These are phyloP conservation scores for Fereydounia khargensis DNA, from an alignment of 1,284 basidiomycete genomes.

Conservation along the genomic window DNA sequence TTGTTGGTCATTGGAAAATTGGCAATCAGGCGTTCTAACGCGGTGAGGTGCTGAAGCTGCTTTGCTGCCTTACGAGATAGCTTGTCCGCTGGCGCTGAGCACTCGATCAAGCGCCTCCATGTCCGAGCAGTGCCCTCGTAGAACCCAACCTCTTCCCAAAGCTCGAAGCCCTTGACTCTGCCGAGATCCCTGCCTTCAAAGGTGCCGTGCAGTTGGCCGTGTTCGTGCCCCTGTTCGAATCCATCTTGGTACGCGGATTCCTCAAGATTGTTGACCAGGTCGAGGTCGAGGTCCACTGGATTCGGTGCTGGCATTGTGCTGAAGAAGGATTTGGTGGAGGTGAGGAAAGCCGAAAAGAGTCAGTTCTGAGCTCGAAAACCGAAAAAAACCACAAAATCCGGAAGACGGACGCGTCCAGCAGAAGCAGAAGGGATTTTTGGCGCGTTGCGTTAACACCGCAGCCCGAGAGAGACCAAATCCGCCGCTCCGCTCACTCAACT, in stretches of 20 bases:
- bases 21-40: conserved; percentile 67
- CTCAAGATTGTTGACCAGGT: conserved; percentile 42
- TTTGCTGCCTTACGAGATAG: conserved; percentile 56
- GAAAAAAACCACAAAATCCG: conserved; percentile 9
- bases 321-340: conserved; percentile 1
- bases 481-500: no score
- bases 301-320: conserved; percentile 7
- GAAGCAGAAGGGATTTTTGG: no score
- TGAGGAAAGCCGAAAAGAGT: conserved; percentile 13
- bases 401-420: no score
- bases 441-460: no score
- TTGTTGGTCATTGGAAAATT: conserved; percentile 67
- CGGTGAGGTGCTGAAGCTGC: conserved; percentile 66
- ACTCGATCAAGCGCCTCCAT: conserved; percentile 61
- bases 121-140: conserved; percentile 78
- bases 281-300: conserved; percentile 29
- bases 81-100: neutral
- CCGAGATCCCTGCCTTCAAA: conserved; percentile 91
- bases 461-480: no score
- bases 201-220: conserved; percentile 82
- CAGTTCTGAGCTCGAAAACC: neutral
- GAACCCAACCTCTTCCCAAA: conserved; percentile 95
- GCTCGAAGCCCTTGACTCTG: conserved; percentile 84
- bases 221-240: conserved; percentile 72
- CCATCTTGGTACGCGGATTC: conserved; percentile 71